phyloP scores from a whole-genome alignment of 2,329 filamentous ascomycete species.

The Diatrype stigma region DNA sequence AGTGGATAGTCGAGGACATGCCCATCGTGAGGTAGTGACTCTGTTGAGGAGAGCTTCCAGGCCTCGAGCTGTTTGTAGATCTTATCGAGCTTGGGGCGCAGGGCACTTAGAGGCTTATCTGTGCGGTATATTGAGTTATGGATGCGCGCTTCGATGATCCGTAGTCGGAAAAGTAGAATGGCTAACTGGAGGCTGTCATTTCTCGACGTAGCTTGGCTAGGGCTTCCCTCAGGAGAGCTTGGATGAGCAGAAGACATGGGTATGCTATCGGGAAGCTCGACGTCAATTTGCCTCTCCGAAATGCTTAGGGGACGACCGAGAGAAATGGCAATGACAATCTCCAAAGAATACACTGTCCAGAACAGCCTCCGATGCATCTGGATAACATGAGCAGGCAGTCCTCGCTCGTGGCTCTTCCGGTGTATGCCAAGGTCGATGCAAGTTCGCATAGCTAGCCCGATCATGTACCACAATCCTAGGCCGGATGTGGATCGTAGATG shows the following conservation, averaged over 20 bases:
- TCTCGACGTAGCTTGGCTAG: too few relatives aligned
- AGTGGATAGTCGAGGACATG: constrained; percentile 42
- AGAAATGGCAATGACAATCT: constrained; percentile 45
- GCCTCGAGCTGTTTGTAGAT: constrained; percentile 41
- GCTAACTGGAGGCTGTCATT: constrained; percentile 21
- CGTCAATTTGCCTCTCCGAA: constrained; percentile 47
- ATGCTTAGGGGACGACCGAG: constrained; percentile 47
- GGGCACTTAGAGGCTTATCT: constrained; percentile 38
- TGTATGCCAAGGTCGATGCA: constrained; percentile 49
- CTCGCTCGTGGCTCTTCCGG: constrained; percentile 39
- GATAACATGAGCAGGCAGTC: constrained; percentile 35
- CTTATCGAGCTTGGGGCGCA: constrained; percentile 43
- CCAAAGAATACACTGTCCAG: constrained; percentile 48
- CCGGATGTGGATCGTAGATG: constrained; percentile 47
- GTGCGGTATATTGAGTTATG: constrained; percentile 49
- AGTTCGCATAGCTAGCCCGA: constrained; percentile 49
- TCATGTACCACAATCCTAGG: constrained; percentile 51
- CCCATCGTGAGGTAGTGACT: constrained; percentile 22
- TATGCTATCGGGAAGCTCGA: constrained; percentile 33
- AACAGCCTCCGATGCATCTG: constrained; percentile 45
- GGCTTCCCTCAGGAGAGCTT: too few relatives aligned
- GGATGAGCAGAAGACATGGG: too few relatives aligned
- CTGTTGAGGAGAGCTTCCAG: constrained; percentile 38
- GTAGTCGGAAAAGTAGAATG: constrained; percentile 40
- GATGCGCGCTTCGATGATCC: constrained; percentile 44